Base-by-base conservation (phyloP, 495 filamentous ascomycete species). In the Hamigera avellanea region DNA sequence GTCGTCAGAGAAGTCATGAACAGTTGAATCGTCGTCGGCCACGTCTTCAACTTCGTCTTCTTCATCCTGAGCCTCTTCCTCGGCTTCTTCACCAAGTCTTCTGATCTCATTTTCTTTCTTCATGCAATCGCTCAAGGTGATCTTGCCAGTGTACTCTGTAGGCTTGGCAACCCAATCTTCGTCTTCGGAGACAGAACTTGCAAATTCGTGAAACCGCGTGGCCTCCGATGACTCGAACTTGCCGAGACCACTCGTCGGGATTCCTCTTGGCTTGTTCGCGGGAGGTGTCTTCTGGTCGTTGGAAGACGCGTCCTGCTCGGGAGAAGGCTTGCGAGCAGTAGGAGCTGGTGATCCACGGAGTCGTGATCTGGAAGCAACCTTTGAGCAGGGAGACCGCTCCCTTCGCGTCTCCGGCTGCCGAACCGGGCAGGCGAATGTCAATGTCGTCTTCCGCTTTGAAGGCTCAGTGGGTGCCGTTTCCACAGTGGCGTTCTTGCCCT, bases 181-280 rank as follows among this genome's bases (percentile, higher is more conserved):
- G 43, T 88, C 81, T 43, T 81, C 73, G 19, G 78, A 73, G 38
- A 80, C 68, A 21, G 80, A 82, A 50, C 80, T 88, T 8, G 84
- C 88, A 57, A 96, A 95, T 48, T 94, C 91, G 53, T 95, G 86
- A 54, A 96, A 95, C 14, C 83, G 75, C 44, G 79, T 79, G 37
- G 66, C 77, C 59, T 76, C 85, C 33, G 69, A 79, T 50, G 58
- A 60, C 37, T 77, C 67, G 21, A 86, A 65, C 39, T 83, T 70
- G 14, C 64, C 66, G 26, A 75, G 51, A 7, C 62, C 58, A 33
- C 59, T 64, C 6, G 53, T 62, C 0, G 57, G 53, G 15, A 68
- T 48, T 31, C 53, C 59, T 37, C 44, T 40, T 9, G 41, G 43
- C 9, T 50, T 36, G 6, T 45, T 29, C 31, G 25, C 14, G 14